phyloP scores from a whole-genome alignment of 2,329 filamentous ascomycete genomes.

The Aspergillus udagawae region DNA sequence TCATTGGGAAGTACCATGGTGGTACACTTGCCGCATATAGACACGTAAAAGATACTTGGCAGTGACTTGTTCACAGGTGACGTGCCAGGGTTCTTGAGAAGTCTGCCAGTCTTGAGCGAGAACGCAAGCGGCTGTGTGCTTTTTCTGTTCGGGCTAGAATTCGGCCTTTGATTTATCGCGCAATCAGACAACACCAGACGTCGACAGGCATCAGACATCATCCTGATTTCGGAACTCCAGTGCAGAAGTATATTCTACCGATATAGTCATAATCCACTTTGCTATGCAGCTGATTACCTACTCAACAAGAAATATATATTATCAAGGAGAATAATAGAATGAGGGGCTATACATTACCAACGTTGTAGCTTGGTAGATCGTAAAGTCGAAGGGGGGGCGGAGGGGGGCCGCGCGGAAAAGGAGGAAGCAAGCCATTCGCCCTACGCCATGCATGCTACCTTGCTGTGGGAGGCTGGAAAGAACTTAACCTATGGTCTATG shows the following conservation, averaged over 20 bases:
- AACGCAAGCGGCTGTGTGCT: constrained; percentile 9
- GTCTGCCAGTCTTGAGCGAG: constrained; percentile 5
- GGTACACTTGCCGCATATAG: constrained; percentile 18
- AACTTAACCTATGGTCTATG: constrained; percentile 1
- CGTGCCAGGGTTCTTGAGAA: not conserved
- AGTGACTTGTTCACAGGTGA: constrained; percentile 12
- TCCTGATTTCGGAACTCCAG: not conserved
- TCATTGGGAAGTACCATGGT: constrained; percentile 8
- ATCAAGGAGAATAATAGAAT: not conserved
- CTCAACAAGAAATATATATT: not conserved
- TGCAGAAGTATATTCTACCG: not conserved
- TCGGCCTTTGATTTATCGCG: not conserved
- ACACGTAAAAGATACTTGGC: constrained; percentile 17
- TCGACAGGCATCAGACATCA: not conserved
- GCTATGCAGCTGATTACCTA: not conserved
- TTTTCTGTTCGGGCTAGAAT: not conserved
- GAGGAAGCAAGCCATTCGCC: not conserved
- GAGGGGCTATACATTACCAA: not conserved
- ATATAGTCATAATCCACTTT: not conserved
- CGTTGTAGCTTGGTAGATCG: constrained; percentile 1
- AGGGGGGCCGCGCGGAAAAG: not conserved
- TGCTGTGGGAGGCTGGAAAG: not conserved
- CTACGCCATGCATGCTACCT: not conserved
- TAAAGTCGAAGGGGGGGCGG: constrained; percentile 4
- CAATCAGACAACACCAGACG: not conserved